A percentile compares a stretch with the other conserved stretches of the same genome.
Conservation (phyloP, 805 yeast species). For the Yamadazyma akitaensis region DNA sequence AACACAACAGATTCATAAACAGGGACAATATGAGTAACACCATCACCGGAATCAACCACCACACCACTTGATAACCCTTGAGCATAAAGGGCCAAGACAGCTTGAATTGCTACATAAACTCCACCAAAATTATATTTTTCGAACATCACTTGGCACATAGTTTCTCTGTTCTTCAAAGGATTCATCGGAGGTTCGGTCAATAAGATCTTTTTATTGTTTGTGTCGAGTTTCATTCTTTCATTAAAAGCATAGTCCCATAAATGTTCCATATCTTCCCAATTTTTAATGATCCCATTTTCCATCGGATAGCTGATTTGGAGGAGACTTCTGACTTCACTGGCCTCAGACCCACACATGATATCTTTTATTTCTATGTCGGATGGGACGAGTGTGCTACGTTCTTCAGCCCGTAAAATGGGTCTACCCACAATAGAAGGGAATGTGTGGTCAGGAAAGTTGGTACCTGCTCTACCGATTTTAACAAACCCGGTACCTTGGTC, state of each 20-base stretch:
- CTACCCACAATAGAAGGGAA: conserved; percentile 97
- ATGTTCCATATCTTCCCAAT: conserved; percentile 99
- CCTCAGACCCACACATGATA: conserved; percentile 97
- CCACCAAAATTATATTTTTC: conserved; percentile 89
- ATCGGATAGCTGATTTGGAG: conserved; percentile 94
- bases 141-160: conserved; percentile 90
- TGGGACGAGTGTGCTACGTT: conserved; percentile 53
- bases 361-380: conserved; percentile 80
- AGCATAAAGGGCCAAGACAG: conserved; percentile 95
- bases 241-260: conserved; percentile 97
- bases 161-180: conserved; percentile 84
- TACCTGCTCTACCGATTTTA: conserved; percentile 94
- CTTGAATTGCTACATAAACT: conserved; percentile 94
- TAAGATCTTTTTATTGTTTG: conserved; percentile 72
- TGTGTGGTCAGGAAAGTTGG: conserved; percentile 94
- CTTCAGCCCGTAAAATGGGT: conserved; percentile 96
- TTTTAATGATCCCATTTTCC: conserved; percentile 96
- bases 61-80: conserved; percentile 97
- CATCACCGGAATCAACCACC: conserved; percentile 98
- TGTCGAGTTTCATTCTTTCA: conserved; percentile 79
- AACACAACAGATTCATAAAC: conserved; percentile 97
- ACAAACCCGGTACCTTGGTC: conserved; percentile 99
- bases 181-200: conserved; percentile 98
- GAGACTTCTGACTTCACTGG: conserved; percentile 83
- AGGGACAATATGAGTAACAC: conserved; percentile 97